Percentiles rank a stretch among this genome's conserved stretches.
phyloP scores from a whole-genome alignment of 192 early-diverging fungal species.

The Lunasporangiospora selenospora region DNA sequence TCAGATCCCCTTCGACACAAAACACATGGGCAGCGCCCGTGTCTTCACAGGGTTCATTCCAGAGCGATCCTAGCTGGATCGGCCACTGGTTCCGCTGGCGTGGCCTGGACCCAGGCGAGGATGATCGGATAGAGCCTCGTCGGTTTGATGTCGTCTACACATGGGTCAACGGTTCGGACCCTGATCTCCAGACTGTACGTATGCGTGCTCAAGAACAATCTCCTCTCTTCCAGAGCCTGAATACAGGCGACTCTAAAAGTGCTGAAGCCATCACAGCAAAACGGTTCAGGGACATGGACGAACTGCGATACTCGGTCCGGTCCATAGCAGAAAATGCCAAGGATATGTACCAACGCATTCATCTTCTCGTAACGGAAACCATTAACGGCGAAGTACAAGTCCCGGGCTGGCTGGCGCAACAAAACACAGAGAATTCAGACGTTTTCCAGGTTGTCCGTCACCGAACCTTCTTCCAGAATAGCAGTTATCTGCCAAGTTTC shows the following conservation, averaged over 20 bases:
- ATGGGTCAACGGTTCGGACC: conserved; percentile 54
- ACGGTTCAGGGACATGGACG: conserved; percentile 49
- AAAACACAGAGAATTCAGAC: not conserved
- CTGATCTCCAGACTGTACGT: conserved; percentile 7
- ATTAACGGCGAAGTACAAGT: conserved; percentile 5
- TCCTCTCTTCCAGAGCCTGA: conserved; percentile 6
- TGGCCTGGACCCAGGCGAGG: conserved; percentile 16
- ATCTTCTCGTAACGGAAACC: conserved; percentile 33
- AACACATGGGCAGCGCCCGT: not conserved
- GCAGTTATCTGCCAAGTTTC: conserved; percentile 36
- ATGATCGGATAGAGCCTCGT: not conserved
- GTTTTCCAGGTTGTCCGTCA: conserved; percentile 20
- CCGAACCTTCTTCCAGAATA: conserved; percentile 25
- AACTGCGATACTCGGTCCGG: conserved; percentile 51
- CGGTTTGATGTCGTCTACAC: conserved; percentile 48
- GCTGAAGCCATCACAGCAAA: conserved; percentile 8
- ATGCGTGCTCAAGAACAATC: conserved; percentile 2
- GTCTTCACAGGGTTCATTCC: not conserved
- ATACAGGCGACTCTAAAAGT: conserved; percentile 5
- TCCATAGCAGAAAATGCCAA: conserved; percentile 26
- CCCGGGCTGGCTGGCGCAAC: conserved; percentile 39
- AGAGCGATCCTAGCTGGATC: conserved; percentile 10
- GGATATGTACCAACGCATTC: conserved; percentile 24
- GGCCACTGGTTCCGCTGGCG: conserved; percentile 38
- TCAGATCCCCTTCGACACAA: not conserved